Evolutionary conservation across 805 yeast genomes (phyloP).

Genomic region (Candida krabiensis): DNA sequence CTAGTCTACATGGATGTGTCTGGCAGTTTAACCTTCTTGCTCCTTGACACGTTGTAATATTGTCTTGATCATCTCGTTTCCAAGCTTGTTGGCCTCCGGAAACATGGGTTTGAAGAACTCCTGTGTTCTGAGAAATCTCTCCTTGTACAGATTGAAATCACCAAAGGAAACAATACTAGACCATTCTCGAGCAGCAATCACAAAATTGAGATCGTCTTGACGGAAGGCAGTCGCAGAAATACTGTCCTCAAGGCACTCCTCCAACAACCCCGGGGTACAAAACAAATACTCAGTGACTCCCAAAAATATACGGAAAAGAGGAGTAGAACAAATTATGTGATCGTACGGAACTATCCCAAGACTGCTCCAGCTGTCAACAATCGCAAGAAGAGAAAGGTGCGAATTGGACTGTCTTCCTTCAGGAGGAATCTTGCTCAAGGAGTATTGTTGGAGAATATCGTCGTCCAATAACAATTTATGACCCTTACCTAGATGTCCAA

Average conservation of each 20-base stretch:
- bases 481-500: slow-evolving; percentile 58
- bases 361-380: slow-evolving; percentile 91
- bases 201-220: slow-evolving; percentile 89
- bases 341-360: slow-evolving; percentile 89
- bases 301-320: slow-evolving; percentile 84
- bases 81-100: slow-evolving; percentile 82
- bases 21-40: too few relatives aligned
- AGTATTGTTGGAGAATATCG: slow-evolving; percentile 71
- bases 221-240: slow-evolving; percentile 66
- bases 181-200: slow-evolving; percentile 89
- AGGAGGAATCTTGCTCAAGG: slow-evolving; percentile 71
- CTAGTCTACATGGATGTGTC: too few relatives aligned
- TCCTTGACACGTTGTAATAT: slow-evolving; percentile 45
- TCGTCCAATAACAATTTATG: slow-evolving; percentile 75
- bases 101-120: slow-evolving; percentile 83
- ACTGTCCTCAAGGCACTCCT: slow-evolving; percentile 74
- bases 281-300: slow-evolving; percentile 94
- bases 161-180: slow-evolving; percentile 75
- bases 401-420: slow-evolving; percentile 76
- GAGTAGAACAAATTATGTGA: slow-evolving; percentile 96
- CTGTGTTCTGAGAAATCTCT: slow-evolving; percentile 77
- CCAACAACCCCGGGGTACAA: slow-evolving; percentile 80
- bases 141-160: slow-evolving; percentile 68
- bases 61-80: slow-evolving; percentile 91
- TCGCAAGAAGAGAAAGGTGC: slow-evolving; percentile 83